Evolutionary conservation across 352 stramenopile genomes (phyloP).

Genomic region (Phytophthora rubi): DNA sequence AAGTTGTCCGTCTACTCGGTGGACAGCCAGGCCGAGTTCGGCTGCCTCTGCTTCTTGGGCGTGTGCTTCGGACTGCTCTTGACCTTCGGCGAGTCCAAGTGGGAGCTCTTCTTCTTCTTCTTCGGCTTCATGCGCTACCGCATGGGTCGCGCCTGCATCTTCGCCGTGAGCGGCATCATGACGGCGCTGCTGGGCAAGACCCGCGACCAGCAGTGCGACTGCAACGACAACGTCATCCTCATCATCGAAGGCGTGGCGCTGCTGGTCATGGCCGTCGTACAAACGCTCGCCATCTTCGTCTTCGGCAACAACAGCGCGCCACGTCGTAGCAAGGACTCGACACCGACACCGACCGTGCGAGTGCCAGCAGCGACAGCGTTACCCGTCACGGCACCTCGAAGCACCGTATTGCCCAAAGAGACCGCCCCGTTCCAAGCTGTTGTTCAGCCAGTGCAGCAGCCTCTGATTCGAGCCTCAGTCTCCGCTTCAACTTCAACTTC

Average conservation of each 20-base stretch:
- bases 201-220: conserved; percentile 57
- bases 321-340: conserved; percentile 15
- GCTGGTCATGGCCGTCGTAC: conserved; percentile 48
- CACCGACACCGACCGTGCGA: neutral
- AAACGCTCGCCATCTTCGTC: conserved; percentile 52
- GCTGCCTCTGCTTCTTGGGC: conserved; percentile 78
- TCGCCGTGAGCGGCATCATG: conserved; percentile 67
- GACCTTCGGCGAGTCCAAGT: conserved; percentile 63
- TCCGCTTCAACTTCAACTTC: too few species aligned
- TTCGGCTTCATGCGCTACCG: conserved; percentile 85
- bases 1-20: conserved; percentile 38
- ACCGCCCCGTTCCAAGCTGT: conserved; percentile 24
- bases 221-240: conserved; percentile 54
- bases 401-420: conserved; percentile 13
- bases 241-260: conserved; percentile 64
- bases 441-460: conserved; percentile 29
- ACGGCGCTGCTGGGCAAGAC: conserved; percentile 65
- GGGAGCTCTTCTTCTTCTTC: conserved; percentile 78
- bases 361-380: conserved; percentile 10
- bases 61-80: conserved; percentile 69
- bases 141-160: conserved; percentile 61
- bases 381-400: conserved; percentile 6
- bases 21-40: conserved; percentile 63
- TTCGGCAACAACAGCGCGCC: conserved; percentile 60
- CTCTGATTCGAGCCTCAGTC: neutral